Evolutionary conservation across 1,284 basidiomycete species (phyloP).

Genomic region (Malassezia caprae): DNA sequence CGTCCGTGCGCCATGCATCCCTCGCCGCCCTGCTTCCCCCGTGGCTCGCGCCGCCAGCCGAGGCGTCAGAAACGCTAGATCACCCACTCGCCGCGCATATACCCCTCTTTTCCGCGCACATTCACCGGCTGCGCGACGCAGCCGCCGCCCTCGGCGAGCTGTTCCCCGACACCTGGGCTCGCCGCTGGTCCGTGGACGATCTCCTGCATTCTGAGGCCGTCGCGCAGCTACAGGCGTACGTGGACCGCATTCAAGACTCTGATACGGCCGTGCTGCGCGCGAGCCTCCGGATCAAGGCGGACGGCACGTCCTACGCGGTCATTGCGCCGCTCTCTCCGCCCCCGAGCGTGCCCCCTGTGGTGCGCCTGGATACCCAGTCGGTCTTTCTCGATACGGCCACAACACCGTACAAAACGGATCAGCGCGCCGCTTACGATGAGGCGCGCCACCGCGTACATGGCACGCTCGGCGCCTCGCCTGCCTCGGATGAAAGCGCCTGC

Average conservation of each 20-base stretch:
- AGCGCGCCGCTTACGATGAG: slow-evolving; percentile 8
- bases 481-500: neutral
- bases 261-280: slow-evolving; percentile 3
- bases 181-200: neutral
- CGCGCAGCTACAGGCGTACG: neutral
- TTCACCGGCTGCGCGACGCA: slow-evolving; percentile 6
- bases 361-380: slow-evolving; percentile 13
- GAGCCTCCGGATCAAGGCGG: slow-evolving; percentile 3
- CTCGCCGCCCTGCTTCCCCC: neutral
- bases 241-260: slow-evolving; percentile 4
- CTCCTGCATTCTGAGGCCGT: slow-evolving; percentile 4
- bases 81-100: slow-evolving; percentile 16
- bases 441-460: slow-evolving; percentile 5
- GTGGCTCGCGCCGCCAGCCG: neutral
- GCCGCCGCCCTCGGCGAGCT: neutral
- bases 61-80: neutral
- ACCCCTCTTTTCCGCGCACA: slow-evolving; percentile 11
- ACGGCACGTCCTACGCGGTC: slow-evolving; percentile 3
- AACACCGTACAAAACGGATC: slow-evolving; percentile 4
- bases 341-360: neutral
- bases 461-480: neutral
- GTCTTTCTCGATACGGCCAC: neutral
- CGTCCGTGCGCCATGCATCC: neutral
- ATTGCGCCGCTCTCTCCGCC: neutral
- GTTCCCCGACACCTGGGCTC: slow-evolving; percentile 7